A percentile compares a stretch with the other conserved stretches of the same genome.
Conservation (phyloP, 495 filamentous ascomycete species). For the Baudoinia panamericana region DNA sequence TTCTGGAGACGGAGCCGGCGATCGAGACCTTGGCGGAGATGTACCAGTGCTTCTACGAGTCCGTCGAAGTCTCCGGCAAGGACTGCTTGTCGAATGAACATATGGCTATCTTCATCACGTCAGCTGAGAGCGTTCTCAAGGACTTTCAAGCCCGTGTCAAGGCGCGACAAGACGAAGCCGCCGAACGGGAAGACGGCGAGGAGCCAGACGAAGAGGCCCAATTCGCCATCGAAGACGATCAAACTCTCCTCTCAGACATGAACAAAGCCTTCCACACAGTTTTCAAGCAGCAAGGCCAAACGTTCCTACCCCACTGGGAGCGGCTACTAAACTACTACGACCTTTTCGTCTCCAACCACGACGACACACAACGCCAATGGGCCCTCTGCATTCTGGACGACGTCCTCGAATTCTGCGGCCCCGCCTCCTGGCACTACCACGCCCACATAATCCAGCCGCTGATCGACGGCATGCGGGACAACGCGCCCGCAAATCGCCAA, state of each 20-base stretch:
- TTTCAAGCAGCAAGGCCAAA: conserved; percentile 82
- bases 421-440: conserved; percentile 68
- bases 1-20: conserved; percentile 85
- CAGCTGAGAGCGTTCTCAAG: conserved; percentile 66
- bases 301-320: conserved; percentile 81
- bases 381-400: conserved; percentile 97
- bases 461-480: conserved; percentile 68
- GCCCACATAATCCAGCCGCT: conserved; percentile 75
- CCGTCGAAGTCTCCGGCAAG: conserved; percentile 72
- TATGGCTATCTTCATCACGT: conserved; percentile 77
- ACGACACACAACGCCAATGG: conserved; percentile 94
- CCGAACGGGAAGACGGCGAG: conserved; percentile 61
- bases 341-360: conserved; percentile 64
- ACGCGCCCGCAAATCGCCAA: conserved; percentile 83
- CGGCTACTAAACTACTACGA: conserved; percentile 72
- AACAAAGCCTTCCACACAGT: conserved; percentile 99
- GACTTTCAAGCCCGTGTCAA: conserved; percentile 83
- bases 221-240: conserved; percentile 93
- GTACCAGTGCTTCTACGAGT: conserved; percentile 99
- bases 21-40: conserved; percentile 96
- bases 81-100: conserved; percentile 62
- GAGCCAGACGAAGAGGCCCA: conserved; percentile 69
- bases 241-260: conserved; percentile 95
- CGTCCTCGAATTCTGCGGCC: conserved; percentile 89
- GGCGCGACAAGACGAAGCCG: conserved; percentile 63